phyloP scores from a whole-genome alignment of 2,329 filamentous ascomycete genomes.

The Paecilomyces dactylethromorphus region DNA sequence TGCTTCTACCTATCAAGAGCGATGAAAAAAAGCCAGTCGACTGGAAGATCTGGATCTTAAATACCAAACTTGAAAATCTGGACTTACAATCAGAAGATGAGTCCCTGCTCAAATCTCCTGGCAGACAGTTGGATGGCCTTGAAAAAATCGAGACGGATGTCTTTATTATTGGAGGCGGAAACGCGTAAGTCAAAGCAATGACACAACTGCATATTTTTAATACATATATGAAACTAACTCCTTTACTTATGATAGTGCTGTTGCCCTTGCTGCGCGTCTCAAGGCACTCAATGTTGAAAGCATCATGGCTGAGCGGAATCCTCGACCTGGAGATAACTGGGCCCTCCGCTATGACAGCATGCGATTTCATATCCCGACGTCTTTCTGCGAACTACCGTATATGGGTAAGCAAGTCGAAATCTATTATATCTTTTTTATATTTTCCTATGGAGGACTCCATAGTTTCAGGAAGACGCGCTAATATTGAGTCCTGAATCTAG shows the following conservation, averaged over 20 bases:
- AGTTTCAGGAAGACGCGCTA: not conserved
- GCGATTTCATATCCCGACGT: slow-evolving; percentile 34
- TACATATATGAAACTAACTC: not conserved
- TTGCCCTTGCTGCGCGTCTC: slow-evolving; percentile 38
- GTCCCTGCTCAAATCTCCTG: not conserved
- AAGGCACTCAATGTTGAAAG: slow-evolving; percentile 37
- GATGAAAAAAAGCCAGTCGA: not conserved
- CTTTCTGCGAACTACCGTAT: slow-evolving; percentile 30
- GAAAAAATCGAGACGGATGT: not conserved
- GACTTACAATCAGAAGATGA: not conserved
- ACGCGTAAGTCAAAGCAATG: not conserved
- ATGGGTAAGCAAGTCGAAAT: slow-evolving; percentile 14
- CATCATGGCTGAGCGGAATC: slow-evolving; percentile 38
- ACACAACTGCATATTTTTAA: not conserved
- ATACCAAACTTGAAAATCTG: not conserved
- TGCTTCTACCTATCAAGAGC: slow-evolving; percentile 19
- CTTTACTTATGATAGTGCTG: slow-evolving; percentile 19
- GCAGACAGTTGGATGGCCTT: not conserved
- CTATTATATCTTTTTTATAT: too few species aligned
- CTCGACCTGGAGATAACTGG: slow-evolving; percentile 41
- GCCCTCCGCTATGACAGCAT: slow-evolving; percentile 40
- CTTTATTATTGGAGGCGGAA: not conserved
- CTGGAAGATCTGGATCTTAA: not conserved
- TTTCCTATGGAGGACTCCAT: not conserved
- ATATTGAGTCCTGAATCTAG: not conserved